Percentiles rank a stretch among this genome's conserved stretches.
Evolutionary conservation across 768 basidiomycete species (phyloP).

Genomic region (Termitomyces sp.): DNA sequence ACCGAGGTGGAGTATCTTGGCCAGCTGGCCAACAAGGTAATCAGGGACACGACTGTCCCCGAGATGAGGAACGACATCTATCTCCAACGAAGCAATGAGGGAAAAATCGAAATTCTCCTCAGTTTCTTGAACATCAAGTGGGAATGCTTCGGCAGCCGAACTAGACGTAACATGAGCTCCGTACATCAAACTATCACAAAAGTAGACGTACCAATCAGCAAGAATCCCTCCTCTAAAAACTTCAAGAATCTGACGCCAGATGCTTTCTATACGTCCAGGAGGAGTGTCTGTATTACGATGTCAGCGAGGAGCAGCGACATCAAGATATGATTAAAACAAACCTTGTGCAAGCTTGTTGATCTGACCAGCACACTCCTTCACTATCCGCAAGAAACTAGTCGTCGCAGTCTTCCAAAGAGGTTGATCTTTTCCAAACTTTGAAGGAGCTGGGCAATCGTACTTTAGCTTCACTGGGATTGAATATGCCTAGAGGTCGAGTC

Average conservation of each 20-base stretch:
- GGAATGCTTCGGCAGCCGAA: slow-evolving; percentile 49
- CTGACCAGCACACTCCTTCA: slow-evolving; percentile 57
- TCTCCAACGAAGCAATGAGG: slow-evolving; percentile 74
- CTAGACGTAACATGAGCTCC: slow-evolving; percentile 26
- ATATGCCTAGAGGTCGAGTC: slow-evolving; percentile 52
- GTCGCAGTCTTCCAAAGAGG: slow-evolving; percentile 98
- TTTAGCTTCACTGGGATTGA: slow-evolving; percentile 90
- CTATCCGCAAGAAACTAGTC: slow-evolving; percentile 64
- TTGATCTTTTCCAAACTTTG: slow-evolving; percentile 79
- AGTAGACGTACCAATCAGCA: slow-evolving; percentile 63
- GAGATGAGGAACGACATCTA: slow-evolving; percentile 72
- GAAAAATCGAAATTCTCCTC: slow-evolving; percentile 86
- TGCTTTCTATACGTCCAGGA: slow-evolving; percentile 64
- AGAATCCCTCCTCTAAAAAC: slow-evolving; percentile 78
- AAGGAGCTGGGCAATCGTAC: slow-evolving; percentile 89
- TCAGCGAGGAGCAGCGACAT: not conserved
- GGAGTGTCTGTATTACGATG: slow-evolving; percentile 40
- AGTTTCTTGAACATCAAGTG: slow-evolving; percentile 59
- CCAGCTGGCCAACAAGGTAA: slow-evolving; percentile 59
- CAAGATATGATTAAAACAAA: slow-evolving; percentile 18
- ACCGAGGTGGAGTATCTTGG: slow-evolving; percentile 67
- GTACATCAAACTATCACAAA: not conserved
- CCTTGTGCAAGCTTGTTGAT: slow-evolving; percentile 47
- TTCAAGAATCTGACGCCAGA: slow-evolving; percentile 83
- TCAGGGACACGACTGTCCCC: slow-evolving; percentile 70